A percentile compares a stretch with the other conserved stretches of the same genome.
These are phyloP conservation scores for Smittium culicis DNA, from an alignment of 371 early-diverging fungal species.

Conservation along the genomic window DNA sequence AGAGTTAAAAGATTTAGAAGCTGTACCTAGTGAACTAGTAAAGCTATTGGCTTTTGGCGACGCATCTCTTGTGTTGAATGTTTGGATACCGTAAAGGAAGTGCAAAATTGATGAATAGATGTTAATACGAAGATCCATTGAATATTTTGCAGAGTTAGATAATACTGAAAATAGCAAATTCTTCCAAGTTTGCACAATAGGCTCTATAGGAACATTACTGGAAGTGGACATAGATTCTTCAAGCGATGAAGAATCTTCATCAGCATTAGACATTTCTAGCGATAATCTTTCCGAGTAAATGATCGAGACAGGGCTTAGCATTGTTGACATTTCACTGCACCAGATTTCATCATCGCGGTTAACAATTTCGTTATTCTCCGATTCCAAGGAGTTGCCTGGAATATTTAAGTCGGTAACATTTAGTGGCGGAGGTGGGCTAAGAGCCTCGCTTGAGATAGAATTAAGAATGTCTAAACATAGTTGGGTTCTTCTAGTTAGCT, in stretches of 20 bases:
- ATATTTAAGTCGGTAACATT: neutral
- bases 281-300: neutral
- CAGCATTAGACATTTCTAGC: neutral
- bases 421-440: neutral
- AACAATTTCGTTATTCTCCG: neutral
- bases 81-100: conserved; percentile 36
- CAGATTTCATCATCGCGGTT: neutral
- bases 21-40: too few relatives aligned
- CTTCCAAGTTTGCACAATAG: conserved; percentile 39
- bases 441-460: neutral
- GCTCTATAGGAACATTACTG: conserved; percentile 38
- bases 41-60: neutral
- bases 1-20: neutral
- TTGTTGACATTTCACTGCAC: neutral
- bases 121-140: conserved; percentile 59
- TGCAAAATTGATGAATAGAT: conserved; percentile 61
- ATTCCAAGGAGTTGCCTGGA: neutral
- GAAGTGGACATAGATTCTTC: neutral
- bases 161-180: conserved; percentile 52
- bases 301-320: neutral
- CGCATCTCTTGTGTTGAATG: neutral
- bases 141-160: conserved; percentile 36
- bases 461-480: conserved; percentile 2
- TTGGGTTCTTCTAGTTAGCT: neutral
- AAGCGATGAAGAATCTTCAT: neutral